A percentile compares a stretch with the other conserved stretches of the same genome.
Conservation (phyloP, 139 green algal species). For the Micromonas pusilla region DNA sequence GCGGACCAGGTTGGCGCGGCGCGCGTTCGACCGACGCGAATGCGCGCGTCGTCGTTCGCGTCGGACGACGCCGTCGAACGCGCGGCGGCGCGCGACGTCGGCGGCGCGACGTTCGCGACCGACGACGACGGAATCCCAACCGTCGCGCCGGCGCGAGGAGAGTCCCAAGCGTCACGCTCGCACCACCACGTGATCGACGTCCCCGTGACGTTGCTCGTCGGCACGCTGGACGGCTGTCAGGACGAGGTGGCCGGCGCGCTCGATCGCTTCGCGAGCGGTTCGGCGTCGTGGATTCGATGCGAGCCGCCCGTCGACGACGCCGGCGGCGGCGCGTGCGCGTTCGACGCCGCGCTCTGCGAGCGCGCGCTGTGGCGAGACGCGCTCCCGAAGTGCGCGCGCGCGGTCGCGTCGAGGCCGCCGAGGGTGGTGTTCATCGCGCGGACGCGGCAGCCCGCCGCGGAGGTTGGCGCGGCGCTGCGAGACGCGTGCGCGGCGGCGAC, state of each 20-base stretch:
- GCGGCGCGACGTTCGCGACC: too few species aligned
- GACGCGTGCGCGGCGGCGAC: too few species aligned
- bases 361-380: neutral
- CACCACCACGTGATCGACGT: neutral
- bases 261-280: neutral
- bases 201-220: neutral
- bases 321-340: neutral
- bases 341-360: neutral
- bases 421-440: neutral
- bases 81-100: too few species aligned
- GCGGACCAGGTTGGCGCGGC: too few species aligned
- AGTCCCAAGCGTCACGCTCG: too few species aligned
- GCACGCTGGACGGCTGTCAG: neutral
- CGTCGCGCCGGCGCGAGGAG: too few species aligned
- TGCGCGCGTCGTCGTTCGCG: too few species aligned
- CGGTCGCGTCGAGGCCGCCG: neutral
- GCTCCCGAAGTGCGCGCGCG: neutral
- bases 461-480: neutral
- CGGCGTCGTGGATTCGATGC: neutral
- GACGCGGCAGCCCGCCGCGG: neutral
- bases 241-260: neutral
- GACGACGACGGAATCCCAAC: too few species aligned
- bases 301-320: too few species aligned
- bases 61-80: too few species aligned
- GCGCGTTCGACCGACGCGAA: too few species aligned